Percentiles rank a stretch among this genome's conserved stretches.
Evolutionary conservation across 2,329 filamentous ascomycete species (phyloP).

Genomic region (Cercospora beticola): DNA sequence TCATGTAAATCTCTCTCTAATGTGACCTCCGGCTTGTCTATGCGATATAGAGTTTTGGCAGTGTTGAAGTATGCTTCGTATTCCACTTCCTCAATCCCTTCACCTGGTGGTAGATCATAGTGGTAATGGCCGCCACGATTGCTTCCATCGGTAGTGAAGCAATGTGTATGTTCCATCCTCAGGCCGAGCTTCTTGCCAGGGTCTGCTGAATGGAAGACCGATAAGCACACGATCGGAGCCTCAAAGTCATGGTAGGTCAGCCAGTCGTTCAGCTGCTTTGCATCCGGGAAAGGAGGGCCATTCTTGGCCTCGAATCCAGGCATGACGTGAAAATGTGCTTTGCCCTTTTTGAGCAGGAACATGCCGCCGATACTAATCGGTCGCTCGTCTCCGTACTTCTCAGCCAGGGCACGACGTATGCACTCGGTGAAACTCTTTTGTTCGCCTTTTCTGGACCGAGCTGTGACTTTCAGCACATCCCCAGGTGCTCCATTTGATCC

Average conservation of each 20-base stretch:
- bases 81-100: slow-evolving; percentile 31
- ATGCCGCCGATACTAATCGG: slow-evolving; percentile 33
- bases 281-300: slow-evolving; percentile 28
- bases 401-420: slow-evolving; percentile 27
- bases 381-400: slow-evolving; percentile 27
- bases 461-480: slow-evolving; percentile 33
- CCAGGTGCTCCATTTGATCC: slow-evolving; percentile 30
- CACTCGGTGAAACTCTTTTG: slow-evolving; percentile 34
- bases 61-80: slow-evolving; percentile 38
- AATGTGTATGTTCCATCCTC: slow-evolving; percentile 38
- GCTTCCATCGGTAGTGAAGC: slow-evolving; percentile 30
- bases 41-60: slow-evolving; percentile 34
- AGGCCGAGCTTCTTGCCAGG: slow-evolving; percentile 31
- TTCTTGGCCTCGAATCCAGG: slow-evolving; percentile 33
- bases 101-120: slow-evolving; percentile 27
- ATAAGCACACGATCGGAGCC: slow-evolving; percentile 36
- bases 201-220: slow-evolving; percentile 35
- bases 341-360: slow-evolving; percentile 33
- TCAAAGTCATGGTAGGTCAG: slow-evolving; percentile 34
- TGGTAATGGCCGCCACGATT: slow-evolving; percentile 36
- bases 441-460: slow-evolving; percentile 26
- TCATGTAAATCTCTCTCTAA: slow-evolving; percentile 35
- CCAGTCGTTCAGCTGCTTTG: slow-evolving; percentile 34
- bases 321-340: slow-evolving; percentile 35
- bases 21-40: slow-evolving; percentile 33